Percentiles rank a stretch among this genome's conserved stretches.
These are phyloP conservation scores for Calvatia gigantea DNA, from an alignment of 768 basidiomycete genomes.

Conservation along the genomic window DNA sequence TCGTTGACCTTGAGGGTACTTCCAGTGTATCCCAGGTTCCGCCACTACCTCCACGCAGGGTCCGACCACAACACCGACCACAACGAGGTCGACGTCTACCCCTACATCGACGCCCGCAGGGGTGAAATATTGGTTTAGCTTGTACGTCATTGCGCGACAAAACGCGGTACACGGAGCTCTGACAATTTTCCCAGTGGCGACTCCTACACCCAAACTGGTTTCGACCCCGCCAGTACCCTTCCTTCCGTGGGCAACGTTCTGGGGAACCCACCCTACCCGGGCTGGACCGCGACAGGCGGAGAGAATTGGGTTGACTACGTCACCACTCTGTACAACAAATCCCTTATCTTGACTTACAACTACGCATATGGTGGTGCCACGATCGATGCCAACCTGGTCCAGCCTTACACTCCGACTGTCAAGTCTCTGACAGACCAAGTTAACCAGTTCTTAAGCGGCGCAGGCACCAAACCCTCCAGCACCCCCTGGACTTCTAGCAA, in stretches of 20 bases:
- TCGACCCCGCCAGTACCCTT: conserved; percentile 34
- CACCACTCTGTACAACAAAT: conserved; percentile 50
- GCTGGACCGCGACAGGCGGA: conserved; percentile 50
- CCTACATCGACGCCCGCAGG: not conserved
- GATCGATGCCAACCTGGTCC: conserved; percentile 54
- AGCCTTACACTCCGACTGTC: conserved; percentile 48
- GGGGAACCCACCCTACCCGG: conserved; percentile 53
- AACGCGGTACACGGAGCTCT: not conserved
- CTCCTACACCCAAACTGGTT: conserved; percentile 58
- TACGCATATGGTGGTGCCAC: conserved; percentile 67
- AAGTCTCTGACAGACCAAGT: conserved; percentile 60
- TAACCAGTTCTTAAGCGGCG: conserved; percentile 47
- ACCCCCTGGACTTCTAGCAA: conserved; percentile 56
- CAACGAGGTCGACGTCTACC: conserved; percentile 3
- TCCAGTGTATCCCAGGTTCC: conserved; percentile 34
- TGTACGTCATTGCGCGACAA: conserved; percentile 29
- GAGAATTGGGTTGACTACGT: conserved; percentile 59
- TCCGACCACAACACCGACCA: not conserved
- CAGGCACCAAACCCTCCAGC: conserved; percentile 42
- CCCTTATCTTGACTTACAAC: conserved; percentile 56
- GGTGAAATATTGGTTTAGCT: conserved; percentile 55
- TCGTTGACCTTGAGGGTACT: conserved; percentile 30
- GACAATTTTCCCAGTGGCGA: conserved; percentile 39
- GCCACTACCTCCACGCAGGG: not conserved
- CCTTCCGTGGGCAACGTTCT: conserved; percentile 45